phyloP scores from a whole-genome alignment of 495 filamentous ascomycete species.

The Thermothielavioides terrestris region DNA sequence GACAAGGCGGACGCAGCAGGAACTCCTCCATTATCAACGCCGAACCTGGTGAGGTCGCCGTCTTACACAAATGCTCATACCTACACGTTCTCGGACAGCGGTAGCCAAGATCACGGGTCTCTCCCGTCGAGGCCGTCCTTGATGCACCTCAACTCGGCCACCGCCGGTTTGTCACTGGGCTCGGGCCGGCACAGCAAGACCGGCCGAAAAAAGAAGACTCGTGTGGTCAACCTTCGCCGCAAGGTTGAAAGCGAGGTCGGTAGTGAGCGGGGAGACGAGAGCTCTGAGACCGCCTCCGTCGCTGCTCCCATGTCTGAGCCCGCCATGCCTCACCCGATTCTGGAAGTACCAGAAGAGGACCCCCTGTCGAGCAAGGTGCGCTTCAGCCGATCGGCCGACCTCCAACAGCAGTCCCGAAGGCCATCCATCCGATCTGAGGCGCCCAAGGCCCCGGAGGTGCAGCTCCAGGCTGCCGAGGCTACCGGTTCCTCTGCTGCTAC shows the following conservation, averaged over 20 bases:
- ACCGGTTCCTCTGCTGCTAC: background rate
- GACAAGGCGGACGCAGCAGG: slow-evolving; percentile 57
- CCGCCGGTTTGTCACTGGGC: slow-evolving; percentile 56
- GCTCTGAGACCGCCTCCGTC: slow-evolving; percentile 30
- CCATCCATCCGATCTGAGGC: slow-evolving; percentile 24
- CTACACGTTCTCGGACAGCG: slow-evolving; percentile 52
- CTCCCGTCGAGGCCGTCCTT: slow-evolving; percentile 41
- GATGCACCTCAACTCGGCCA: slow-evolving; percentile 40
- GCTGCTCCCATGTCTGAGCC: slow-evolving; percentile 44
- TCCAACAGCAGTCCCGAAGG: slow-evolving; percentile 20
- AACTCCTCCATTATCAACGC: slow-evolving; percentile 46
- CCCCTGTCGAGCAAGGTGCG: slow-evolving; percentile 35
- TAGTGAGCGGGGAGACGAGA: slow-evolving; percentile 36
- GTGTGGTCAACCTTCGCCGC: slow-evolving; percentile 83
- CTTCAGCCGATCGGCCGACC: slow-evolving; percentile 23
- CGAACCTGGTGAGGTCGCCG: slow-evolving; percentile 48
- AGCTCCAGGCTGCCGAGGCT: slow-evolving; percentile 7
- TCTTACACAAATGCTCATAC: slow-evolving; percentile 54
- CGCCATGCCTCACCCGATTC: slow-evolving; percentile 31
- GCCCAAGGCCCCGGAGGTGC: slow-evolving; percentile 12
- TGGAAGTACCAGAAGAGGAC: slow-evolving; percentile 51
- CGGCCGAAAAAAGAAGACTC: slow-evolving; percentile 76
- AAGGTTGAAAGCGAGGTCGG: slow-evolving; percentile 48
- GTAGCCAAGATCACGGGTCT: slow-evolving; percentile 40
- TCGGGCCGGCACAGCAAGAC: slow-evolving; percentile 56